Base-by-base conservation (phyloP, 352 stramenopile genomes). In the Phytophthora boehmeriae region DNA sequence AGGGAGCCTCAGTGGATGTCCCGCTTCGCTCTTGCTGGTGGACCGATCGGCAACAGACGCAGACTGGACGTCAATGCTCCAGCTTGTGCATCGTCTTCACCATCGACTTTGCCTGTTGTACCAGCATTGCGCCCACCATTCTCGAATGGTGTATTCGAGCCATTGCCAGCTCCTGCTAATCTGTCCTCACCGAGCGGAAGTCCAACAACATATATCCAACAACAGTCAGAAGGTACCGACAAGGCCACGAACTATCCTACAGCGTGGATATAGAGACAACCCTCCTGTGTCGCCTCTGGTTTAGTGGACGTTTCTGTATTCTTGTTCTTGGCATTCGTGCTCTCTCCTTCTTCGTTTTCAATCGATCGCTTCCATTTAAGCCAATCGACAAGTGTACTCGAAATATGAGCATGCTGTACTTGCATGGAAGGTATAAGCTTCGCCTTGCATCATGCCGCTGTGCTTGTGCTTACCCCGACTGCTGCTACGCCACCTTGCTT, bases 401-500 rank as follows among this genome's bases (percentile, higher is more conserved):
- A 69, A 66, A 48, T 47, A 49, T 59, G 52, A 68, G 47, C 50
- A 27, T 68, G 51, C 65, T 75, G 56, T 64, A 66, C 65, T 62
- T 75, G 60, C 60, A 54, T 63, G 32, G 11, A 17, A 17, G 11
- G 6, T 48, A 36, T 39, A 22, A 20, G 14, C 46, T n/a, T 28
- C 14, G 25, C 53, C 27, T 51, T 51, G 44, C 46, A 42, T 74
- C 55, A 75, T 19, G 67, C 62, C 23, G 66, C 66, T 10, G 62
- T 72, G 19, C 51, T 68, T 9, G 62, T 72, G 16, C 51, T 68
- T 9, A 54, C 43, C 27, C 45, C 53, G 9, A 45, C 39, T 27
- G 44, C 28, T 53, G 27, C 35, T 43, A 49, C 42, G 3, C 54
- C 62, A 13, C 74, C 73, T 70, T 91, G 77, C 59, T 93, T 93